Base-by-base conservation (phyloP, 2,329 filamentous ascomycete genomes). In the Colletotrichum salicis region DNA sequence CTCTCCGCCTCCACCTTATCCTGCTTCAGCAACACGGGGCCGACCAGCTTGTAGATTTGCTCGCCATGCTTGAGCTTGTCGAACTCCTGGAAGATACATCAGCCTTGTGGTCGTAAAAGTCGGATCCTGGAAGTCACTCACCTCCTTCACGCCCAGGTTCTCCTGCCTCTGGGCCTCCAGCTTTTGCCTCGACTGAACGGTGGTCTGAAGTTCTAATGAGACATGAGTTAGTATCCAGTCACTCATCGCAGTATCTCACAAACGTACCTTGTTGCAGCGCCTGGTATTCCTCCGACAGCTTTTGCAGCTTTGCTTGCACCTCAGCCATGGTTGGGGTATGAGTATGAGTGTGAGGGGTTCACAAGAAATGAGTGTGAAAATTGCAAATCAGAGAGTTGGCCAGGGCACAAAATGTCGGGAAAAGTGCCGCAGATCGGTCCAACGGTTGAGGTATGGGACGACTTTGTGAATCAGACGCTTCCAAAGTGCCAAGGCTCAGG, bases 131-230 rank as follows among this genome's bases (percentile, higher is more conserved):
- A 22, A 10, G 6, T 45, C 4, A 66, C 81, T 56, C 76, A 94
- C 94, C 84, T 94, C 93, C 81, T 97, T 91, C 11, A 99, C 96
- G 19, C 93, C 92, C 60, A 92, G 84, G 80, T 98, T 99, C 82
- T 99, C 96, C 79, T 97, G 94, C 81, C 93, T 93, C 82, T 99
- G 96, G 7, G 95, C 93, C 81, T 98, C 95, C 7, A 99, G 90
- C 83, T 93, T 97, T 84, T 99, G 95, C 74, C 95, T 90, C 11
- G 94, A 93, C 56, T 91, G 87, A 31, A 98, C 90, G 22, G 90
- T 86, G 55, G 86, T 89, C 81, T 95, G 93, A 67, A 98, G 88
- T 76, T 98, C 96, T 97, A 76, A 19, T 31, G 22, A 12, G 2
- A 37, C 22, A 41, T 73, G 19, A 76, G 72, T 58, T 54, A 35